Evolutionary conservation across 805 yeast genomes (phyloP).

Genomic region (Yarrowia bubula): DNA sequence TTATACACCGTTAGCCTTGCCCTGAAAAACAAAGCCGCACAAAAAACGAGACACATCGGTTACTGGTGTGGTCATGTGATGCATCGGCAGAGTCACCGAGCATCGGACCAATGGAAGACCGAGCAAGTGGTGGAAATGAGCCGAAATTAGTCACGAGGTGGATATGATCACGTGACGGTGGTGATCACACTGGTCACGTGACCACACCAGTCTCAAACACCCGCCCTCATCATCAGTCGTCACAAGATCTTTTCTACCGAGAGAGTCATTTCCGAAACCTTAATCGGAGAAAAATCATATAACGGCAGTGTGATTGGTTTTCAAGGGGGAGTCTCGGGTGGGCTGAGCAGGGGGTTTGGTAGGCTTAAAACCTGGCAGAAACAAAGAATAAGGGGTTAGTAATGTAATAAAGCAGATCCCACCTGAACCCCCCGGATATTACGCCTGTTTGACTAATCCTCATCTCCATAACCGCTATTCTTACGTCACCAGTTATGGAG

Average conservation of each 20-base stretch:
- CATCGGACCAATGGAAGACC: background rate
- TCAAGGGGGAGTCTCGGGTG: background rate
- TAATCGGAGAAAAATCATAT: background rate
- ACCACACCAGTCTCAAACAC: background rate
- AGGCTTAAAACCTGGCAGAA: background rate
- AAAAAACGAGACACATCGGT: too few species aligned
- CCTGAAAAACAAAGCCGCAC: too few species aligned
- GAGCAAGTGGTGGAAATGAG: background rate
- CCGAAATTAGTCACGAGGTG: background rate
- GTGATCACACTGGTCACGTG: too few species aligned
- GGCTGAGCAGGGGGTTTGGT: background rate
- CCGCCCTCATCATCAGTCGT: background rate
- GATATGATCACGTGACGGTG: too few species aligned
- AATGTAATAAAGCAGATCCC: background rate
- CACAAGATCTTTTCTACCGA: background rate
- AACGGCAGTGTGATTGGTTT: background rate
- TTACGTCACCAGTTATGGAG: background rate
- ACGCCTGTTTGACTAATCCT: background rate
- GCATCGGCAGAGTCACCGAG: too few species aligned
- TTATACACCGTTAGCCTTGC: background rate
- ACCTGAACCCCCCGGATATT: background rate
- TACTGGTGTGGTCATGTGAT: too few species aligned
- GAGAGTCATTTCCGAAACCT: slow-evolving; percentile 22
- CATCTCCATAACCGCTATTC: background rate
- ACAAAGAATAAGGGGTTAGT: background rate